phyloP scores from a whole-genome alignment of 2,329 filamentous ascomycete genomes.

The Ceratocystis papillata region DNA sequence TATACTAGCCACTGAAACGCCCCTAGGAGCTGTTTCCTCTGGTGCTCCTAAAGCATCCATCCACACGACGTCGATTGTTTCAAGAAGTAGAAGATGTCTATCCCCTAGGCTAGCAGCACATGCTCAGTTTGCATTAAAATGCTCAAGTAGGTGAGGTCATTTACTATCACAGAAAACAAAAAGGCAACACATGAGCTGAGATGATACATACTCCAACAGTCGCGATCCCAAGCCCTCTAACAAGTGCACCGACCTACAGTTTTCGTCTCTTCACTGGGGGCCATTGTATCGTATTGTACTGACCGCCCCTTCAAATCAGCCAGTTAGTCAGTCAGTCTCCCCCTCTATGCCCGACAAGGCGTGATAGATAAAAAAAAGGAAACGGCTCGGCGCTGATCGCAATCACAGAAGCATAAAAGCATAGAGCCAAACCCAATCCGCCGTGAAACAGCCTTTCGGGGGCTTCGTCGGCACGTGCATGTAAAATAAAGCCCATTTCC shows the following conservation, averaged over 20 bases:
- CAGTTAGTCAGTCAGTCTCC: not conserved
- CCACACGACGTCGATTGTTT: not conserved
- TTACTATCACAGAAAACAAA: not conserved
- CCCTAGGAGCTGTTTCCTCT: not conserved
- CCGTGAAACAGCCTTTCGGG: not conserved
- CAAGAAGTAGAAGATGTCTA: not conserved
- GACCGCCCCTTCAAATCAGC: not conserved
- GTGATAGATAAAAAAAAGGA: too few relatives aligned
- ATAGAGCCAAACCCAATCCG: not conserved
- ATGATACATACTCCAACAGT: not conserved
- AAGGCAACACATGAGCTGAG: not conserved
- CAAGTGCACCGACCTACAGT: not conserved
- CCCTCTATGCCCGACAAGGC: too few relatives aligned
- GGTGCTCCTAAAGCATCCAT: not conserved
- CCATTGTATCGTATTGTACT: not conserved
- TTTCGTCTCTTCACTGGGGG: not conserved
- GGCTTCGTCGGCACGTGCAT: conserved; percentile 11
- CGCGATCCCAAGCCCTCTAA: not conserved
- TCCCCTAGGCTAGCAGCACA: not conserved
- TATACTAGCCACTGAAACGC: not conserved
- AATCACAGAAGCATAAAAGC: not conserved
- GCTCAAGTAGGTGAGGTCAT: not conserved
- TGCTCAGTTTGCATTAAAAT: conserved; percentile 1
- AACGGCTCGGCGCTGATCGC: not conserved
- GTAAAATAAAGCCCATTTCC: not conserved